These are phyloP conservation scores for Setaria italica DNA, from an alignment of 202 grass and related monocot genomes.

Conservation along the genomic window DNA sequence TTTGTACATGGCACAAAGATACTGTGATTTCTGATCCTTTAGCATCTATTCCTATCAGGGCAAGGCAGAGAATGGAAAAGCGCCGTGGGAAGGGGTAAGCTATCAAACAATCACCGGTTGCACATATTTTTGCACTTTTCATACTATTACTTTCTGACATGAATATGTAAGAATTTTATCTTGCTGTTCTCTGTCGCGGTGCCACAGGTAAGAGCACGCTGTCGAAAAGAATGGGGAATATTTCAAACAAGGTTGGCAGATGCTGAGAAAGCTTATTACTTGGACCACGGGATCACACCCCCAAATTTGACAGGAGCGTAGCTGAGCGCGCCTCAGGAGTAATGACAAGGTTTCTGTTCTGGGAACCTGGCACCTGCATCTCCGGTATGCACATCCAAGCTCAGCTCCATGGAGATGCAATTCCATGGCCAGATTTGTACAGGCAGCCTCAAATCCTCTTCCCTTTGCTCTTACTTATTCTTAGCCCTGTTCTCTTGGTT, in stretches of 20 bases:
- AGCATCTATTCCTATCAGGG: slow-evolving; percentile 57
- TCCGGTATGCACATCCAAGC: background rate
- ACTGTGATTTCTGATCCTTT: slow-evolving; percentile 27
- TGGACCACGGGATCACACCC: slow-evolving; percentile 59
- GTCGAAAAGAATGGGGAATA: slow-evolving; percentile 80
- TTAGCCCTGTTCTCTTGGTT: slow-evolving; percentile 19
- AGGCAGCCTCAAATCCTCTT: background rate
- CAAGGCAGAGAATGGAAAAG: slow-evolving; percentile 66
- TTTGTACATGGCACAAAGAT: background rate
- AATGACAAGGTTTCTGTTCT: slow-evolving; percentile 36
- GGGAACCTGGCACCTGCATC: slow-evolving; percentile 27
- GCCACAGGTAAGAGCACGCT: slow-evolving; percentile 68
- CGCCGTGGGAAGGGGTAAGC: slow-evolving; percentile 87
- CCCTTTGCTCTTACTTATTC: background rate
- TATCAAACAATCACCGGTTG: background rate
- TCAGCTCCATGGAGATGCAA: slow-evolving; percentile 26
- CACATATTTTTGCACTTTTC: background rate
- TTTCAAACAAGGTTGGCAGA: slow-evolving; percentile 68
- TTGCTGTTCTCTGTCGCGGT: slow-evolving; percentile 3
- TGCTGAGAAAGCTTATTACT: slow-evolving; percentile 81
- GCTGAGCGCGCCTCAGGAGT: slow-evolving; percentile 2
- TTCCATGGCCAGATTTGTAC: slow-evolving; percentile 44
- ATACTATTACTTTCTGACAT: background rate
- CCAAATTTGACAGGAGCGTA: slow-evolving; percentile 57
- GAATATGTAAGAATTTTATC: background rate